phyloP scores from a whole-genome alignment of 78 protist genomes.

The Dictyostelium discoideum region DNA sequence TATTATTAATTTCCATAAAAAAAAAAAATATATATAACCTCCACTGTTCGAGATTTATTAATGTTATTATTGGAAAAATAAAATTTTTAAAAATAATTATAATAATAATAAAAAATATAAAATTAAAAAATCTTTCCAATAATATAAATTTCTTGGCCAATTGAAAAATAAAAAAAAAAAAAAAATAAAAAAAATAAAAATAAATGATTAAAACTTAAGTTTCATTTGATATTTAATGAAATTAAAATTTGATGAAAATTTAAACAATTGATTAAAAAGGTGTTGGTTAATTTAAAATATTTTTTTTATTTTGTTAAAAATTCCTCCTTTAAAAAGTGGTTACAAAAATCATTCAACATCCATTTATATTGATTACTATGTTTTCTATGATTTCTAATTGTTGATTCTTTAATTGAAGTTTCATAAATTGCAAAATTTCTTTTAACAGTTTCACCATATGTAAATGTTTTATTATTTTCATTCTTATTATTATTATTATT shows the following conservation, averaged over 20 bases:
- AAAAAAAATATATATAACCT: too few relatives aligned
- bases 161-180: not conserved
- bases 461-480: not conserved
- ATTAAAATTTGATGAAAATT: too few relatives aligned
- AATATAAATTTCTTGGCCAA: too few relatives aligned
- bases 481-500: not conserved
- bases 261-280: too few relatives aligned
- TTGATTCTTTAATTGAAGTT: conserved; percentile 69
- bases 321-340: conserved; percentile 50
- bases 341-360: conserved; percentile 76
- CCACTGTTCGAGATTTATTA: too few relatives aligned
- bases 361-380: conserved; percentile 60
- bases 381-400: conserved; percentile 36
- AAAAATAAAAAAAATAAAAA: too few relatives aligned
- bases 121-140: too few relatives aligned
- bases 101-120: too few relatives aligned
- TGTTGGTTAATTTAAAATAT: too few relatives aligned
- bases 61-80: not conserved
- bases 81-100: too few relatives aligned
- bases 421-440: conserved; percentile 54
- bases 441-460: not conserved
- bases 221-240: too few relatives aligned
- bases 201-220: not conserved
- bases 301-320: not conserved
- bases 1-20: too few relatives aligned